Evolutionary conservation across 768 basidiomycete genomes (phyloP), one percentile per base, ranked within the genome.

Genomic region (Kwoniella shandongensis): DNA sequence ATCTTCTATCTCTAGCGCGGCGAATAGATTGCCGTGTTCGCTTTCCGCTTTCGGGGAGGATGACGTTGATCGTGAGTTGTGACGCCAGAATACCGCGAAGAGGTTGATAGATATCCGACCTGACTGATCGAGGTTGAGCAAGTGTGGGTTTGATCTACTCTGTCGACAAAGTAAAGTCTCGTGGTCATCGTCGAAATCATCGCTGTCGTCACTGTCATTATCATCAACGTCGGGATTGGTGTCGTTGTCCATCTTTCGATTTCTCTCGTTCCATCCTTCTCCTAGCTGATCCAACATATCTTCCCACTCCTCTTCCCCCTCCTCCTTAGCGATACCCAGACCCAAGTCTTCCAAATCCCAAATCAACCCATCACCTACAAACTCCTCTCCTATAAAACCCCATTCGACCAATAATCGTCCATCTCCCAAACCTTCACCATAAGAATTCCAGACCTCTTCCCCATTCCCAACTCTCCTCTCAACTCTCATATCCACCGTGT

Each of bases 401-500:
- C 65, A 70, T 51, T 70, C 68, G 17, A 54, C 54, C 35, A 66
- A 41, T 38, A 63, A 47, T 30, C 61, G 60, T 7, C 51, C 61
- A 59, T 66, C 66, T 1, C 63, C 51, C 26, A 67, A 51, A 1
- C 36, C 47, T 40, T 72, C 67, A 2, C 65, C 65, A 49, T 70
- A 70, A 10, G 57, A 59, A 41, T 66, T 70, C 52, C 38, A 65
- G 2, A 70, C 61, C 44, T 70, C 62, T 26, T 67, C 57, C 2
- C 61, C 63, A 23, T 59, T 45, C 20, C 32, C 29, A 3, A 63
- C 57, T 1, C 47, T 44, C 15, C 60, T 54, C 30, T 62, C 57
- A 3, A 64, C 48, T 26, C 63, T 57, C 51, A 70, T 49, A 39
- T 70, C 68, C 8, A 70, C 54, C 15, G 56, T 55, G 29, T 65